Evolutionary conservation across 225 moss, liverwort and hornwort genomes (phyloP).

Genomic region (Asterella californica): DNA sequence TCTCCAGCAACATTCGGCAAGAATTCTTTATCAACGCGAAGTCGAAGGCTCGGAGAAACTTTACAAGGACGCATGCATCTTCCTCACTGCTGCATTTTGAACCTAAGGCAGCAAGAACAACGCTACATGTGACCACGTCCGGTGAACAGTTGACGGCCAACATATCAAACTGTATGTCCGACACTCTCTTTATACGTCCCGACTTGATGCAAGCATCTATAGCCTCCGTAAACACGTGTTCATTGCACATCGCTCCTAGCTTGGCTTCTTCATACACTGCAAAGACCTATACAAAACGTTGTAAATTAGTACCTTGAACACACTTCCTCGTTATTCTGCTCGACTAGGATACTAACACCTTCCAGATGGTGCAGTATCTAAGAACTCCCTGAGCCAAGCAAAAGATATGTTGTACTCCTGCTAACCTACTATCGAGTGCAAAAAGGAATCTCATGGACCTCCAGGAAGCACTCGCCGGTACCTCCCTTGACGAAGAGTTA

Average conservation of each 20-base stretch:
- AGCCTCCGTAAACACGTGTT: slow-evolving; percentile 80
- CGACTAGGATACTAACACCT: background rate
- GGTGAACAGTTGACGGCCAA: slow-evolving; percentile 57
- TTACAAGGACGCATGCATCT: slow-evolving; percentile 61
- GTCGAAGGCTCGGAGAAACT: slow-evolving; percentile 56
- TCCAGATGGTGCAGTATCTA: background rate
- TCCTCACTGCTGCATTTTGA: slow-evolving; percentile 63
- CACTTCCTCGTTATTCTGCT: too few relatives aligned
- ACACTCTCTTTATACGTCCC: slow-evolving; percentile 55
- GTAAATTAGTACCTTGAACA: background rate
- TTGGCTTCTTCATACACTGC: slow-evolving; percentile 76
- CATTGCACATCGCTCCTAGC: slow-evolving; percentile 53
- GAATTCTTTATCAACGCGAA: slow-evolving; percentile 51
- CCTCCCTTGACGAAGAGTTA: too few relatives aligned
- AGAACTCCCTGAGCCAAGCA: too few relatives aligned
- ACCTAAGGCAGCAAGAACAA: slow-evolving; percentile 76
- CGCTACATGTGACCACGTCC: slow-evolving; percentile 83
- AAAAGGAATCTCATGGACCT: too few relatives aligned
- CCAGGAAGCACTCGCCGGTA: too few relatives aligned
- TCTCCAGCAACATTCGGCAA: slow-evolving; percentile 55
- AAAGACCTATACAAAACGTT: slow-evolving; percentile 51
- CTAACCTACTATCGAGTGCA: too few relatives aligned
- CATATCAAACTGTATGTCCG: slow-evolving; percentile 71
- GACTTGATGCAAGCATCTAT: slow-evolving; percentile 77
- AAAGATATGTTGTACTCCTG: too few relatives aligned